A percentile compares a stretch with the other conserved stretches of the same genome.
Conservation (phyloP, 1,284 basidiomycete genomes). For the Phlebopus sp. region DNA sequence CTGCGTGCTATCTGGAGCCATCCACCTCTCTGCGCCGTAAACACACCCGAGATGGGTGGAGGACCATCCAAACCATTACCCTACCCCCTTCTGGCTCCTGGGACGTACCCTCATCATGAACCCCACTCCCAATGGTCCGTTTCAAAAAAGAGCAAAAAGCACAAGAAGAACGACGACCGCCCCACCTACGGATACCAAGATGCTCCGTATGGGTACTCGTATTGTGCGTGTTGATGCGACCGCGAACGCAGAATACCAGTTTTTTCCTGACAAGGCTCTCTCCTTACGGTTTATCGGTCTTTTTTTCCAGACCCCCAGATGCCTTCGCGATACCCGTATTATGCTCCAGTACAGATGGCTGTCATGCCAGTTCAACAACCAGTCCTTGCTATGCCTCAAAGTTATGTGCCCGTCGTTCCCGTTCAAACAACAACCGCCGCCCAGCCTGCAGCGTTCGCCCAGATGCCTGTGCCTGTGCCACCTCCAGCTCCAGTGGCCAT, state of each 20-base stretch:
- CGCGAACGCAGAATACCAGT: too few relatives aligned
- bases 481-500: neutral
- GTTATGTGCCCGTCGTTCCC: slow-evolving; percentile 22
- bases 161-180: slow-evolving; percentile 15
- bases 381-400: slow-evolving; percentile 25
- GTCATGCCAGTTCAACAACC: slow-evolving; percentile 27
- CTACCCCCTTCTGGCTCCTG: slow-evolving; percentile 27
- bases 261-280: slow-evolving; percentile 4
- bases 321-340: slow-evolving; percentile 25
- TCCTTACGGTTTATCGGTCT: neutral
- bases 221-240: slow-evolving; percentile 20
- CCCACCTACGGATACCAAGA: slow-evolving; percentile 11
- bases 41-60: slow-evolving; percentile 20
- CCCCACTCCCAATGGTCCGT: slow-evolving; percentile 21
- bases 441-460: slow-evolving; percentile 9
- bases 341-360: slow-evolving; percentile 28
- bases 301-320: slow-evolving; percentile 25
- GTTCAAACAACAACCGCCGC: slow-evolving; percentile 14
- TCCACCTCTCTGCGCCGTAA: neutral
- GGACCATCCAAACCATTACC: slow-evolving; percentile 16
- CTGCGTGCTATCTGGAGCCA: neutral
- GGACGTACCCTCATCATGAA: neutral
- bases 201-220: slow-evolving; percentile 19
- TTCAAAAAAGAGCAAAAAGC: slow-evolving; percentile 17
- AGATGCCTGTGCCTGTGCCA: slow-evolving; percentile 18